These are phyloP conservation scores for Daldinia sp. DNA, from an alignment of 2,329 filamentous ascomycete genomes.

Conservation along the genomic window DNA sequence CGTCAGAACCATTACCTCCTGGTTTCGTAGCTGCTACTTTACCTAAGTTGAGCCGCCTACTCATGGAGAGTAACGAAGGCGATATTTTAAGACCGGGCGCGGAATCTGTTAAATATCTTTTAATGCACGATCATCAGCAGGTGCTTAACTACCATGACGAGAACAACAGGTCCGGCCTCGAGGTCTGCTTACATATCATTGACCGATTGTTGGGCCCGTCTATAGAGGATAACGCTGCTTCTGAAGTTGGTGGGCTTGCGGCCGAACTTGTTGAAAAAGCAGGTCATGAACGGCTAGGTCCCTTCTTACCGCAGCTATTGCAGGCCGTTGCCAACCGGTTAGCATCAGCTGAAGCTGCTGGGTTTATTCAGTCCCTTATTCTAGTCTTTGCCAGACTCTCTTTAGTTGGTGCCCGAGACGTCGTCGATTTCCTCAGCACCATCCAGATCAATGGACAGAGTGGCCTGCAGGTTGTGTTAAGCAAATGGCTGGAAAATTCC, in stretches of 20 bases:
- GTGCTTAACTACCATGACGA: conserved; percentile 88
- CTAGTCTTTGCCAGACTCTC: conserved; percentile 94
- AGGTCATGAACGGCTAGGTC: conserved; percentile 88
- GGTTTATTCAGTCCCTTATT: conserved; percentile 95
- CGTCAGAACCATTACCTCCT: conserved; percentile 83
- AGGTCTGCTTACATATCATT: conserved; percentile 90
- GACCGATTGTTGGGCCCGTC: conserved; percentile 86
- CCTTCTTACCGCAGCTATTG: conserved; percentile 88
- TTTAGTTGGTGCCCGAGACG: conserved; percentile 85
- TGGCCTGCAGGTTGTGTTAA: conserved; percentile 88
- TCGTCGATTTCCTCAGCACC: conserved; percentile 90
- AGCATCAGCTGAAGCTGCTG: conserved; percentile 82
- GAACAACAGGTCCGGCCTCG: conserved; percentile 82
- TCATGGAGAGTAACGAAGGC: conserved; percentile 87
- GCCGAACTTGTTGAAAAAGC: conserved; percentile 97
- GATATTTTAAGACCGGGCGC: conserved; percentile 90
- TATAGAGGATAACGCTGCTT: conserved; percentile 92
- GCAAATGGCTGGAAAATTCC: conserved; percentile 98
- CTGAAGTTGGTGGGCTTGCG: conserved; percentile 94
- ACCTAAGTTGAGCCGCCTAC: conserved; percentile 85
- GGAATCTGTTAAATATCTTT: conserved; percentile 87
- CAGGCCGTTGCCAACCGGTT: conserved; percentile 89
- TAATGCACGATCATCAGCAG: conserved; percentile 90
- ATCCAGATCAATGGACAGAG: conserved; percentile 83
- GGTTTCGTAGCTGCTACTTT: conserved; percentile 88